Base-by-base conservation (phyloP, 1,284 basidiomycete species). In the Trichosporon ovoides region DNA sequence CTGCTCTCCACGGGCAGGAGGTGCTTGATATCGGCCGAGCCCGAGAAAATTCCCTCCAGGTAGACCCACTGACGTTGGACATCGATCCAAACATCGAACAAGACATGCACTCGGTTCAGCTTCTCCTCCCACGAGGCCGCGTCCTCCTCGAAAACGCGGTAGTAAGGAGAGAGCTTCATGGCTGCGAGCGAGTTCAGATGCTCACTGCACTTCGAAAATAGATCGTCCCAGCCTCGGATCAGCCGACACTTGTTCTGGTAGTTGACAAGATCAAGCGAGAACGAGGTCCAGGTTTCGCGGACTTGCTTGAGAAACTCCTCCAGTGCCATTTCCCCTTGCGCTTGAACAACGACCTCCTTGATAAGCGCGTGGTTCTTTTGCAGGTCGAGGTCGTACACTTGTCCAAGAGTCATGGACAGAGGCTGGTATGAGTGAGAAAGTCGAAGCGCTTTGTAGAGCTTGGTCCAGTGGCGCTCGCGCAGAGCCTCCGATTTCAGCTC, bases 31-130 rank as follows among this genome's bases (percentile, higher is more conserved):
- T 97, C 94, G 22, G 92, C 93, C 68, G 92, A 97, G 40, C 94
- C 93, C n/a, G 92, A 91, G 79, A 99, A 99, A 71, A 99, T 98
- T 54, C 96, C 96, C 73, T 98, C 95, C 55, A 99, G 83, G 73
- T 99, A 99, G 1, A 99, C 96, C 96, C 96, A 99, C 80, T 98
- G 96, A 5, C 96, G 85, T 71, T 99, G 97, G 14, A 99, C 96
- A 66, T 98, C 96, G 67, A 98, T 96, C 96, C 96, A 98, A 37
- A 98, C 88, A 76, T 98, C 90, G 73, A 99, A 99, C 14, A 98
- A 83, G 28, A 96, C 91, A 66, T 97, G 92, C 35, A 96, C 88
- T 28, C 91, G 84, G 75, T 96, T 97, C 28, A 98, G 82, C 75
- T 93, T 94, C 74, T 94, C 91, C 74, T 94, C 91, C 91, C 92